Evolutionary conservation across 2,329 filamentous ascomycete species (phyloP).

Genomic region (Trichoderma citrinoviride): DNA sequence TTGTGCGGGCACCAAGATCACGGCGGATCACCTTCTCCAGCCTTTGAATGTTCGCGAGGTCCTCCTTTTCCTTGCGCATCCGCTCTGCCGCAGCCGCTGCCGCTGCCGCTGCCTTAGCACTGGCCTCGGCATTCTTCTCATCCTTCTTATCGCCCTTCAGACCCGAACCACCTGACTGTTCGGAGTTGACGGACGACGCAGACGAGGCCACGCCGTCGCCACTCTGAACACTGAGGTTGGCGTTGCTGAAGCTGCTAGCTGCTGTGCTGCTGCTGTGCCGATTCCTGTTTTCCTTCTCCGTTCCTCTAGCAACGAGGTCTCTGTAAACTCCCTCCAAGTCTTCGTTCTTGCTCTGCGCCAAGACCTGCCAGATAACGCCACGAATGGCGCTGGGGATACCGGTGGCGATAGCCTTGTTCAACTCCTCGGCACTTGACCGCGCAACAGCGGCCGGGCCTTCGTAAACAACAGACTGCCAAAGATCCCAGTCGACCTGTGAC

Average conservation of each 20-base stretch:
- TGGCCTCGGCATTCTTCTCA: slow-evolving; percentile 57
- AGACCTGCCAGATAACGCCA: slow-evolving; percentile 97
- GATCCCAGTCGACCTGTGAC: slow-evolving; percentile 90
- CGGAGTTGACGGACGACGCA: slow-evolving; percentile 80
- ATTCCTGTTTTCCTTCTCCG: slow-evolving; percentile 69
- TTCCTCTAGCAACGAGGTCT: slow-evolving; percentile 75
- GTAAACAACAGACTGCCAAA: slow-evolving; percentile 96
- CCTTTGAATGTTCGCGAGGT: slow-evolving; percentile 69
- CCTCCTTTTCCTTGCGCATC: slow-evolving; percentile 77
- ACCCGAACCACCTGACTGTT: slow-evolving; percentile 61
- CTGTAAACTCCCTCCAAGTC: slow-evolving; percentile 84
- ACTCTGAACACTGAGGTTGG: slow-evolving; percentile 57
- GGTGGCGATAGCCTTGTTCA: slow-evolving; percentile 85
- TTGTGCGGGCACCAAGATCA: slow-evolving; percentile 88
- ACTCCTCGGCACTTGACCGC: slow-evolving; percentile 80
- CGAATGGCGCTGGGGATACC: slow-evolving; percentile 94
- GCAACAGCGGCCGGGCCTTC: slow-evolving; percentile 88
- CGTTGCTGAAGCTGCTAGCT: slow-evolving; percentile 52
- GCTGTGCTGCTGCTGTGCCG: slow-evolving; percentile 55
- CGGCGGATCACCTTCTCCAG: slow-evolving; percentile 89
- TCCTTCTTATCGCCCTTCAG: slow-evolving; percentile 44
- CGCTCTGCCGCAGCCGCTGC: slow-evolving; percentile 63
- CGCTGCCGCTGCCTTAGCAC: slow-evolving; percentile 64
- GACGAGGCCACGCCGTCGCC: slow-evolving; percentile 69
- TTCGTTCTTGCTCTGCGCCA: slow-evolving; percentile 92